Conservation (phyloP, 495 filamentous ascomycete genomes). For the Penicillium nucicola region DNA sequence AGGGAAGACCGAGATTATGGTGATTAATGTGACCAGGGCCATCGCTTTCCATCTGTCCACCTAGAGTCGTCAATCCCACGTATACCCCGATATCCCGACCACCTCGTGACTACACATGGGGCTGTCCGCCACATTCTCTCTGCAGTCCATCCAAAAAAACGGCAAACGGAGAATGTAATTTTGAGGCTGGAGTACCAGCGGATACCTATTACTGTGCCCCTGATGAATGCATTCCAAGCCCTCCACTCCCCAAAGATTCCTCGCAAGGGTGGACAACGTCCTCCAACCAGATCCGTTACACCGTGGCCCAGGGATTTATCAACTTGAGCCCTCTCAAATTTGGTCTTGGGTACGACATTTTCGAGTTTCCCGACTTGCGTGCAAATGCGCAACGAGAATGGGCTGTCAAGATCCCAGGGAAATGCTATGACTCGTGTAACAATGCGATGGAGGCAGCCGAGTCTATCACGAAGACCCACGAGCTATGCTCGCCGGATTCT, state of each 20-base stretch:
- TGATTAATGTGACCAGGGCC: not conserved
- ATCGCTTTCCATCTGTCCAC: constrained; percentile 3
- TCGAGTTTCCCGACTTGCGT: not conserved
- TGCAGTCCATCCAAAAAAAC: constrained; percentile 9
- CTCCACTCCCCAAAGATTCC: not conserved
- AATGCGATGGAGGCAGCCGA: constrained; percentile 8
- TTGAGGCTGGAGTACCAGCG: constrained; percentile 11
- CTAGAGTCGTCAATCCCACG: constrained; percentile 1
- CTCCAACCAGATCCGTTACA: not conserved
- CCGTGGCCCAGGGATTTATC: constrained; percentile 7
- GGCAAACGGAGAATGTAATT: constrained; percentile 7
- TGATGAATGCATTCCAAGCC: constrained; percentile 13
- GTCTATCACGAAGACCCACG: constrained; percentile 2
- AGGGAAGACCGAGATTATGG: too few relatives aligned
- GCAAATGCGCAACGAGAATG: not conserved
- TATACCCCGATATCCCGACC: not conserved
- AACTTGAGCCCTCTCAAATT: constrained; percentile 10
- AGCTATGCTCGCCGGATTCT: constrained; percentile 2
- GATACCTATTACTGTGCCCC: constrained; percentile 14
- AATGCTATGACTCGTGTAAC: constrained; percentile 11
- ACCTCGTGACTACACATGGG: constrained; percentile 2
- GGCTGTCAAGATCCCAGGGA: not conserved
- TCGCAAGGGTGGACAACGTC: not conserved
- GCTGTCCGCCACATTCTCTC: not conserved
- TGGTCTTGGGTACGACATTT: constrained; percentile 5